phyloP scores from a whole-genome alignment of 352 stramenopile genomes.

The Poterioochromonas sp. region DNA sequence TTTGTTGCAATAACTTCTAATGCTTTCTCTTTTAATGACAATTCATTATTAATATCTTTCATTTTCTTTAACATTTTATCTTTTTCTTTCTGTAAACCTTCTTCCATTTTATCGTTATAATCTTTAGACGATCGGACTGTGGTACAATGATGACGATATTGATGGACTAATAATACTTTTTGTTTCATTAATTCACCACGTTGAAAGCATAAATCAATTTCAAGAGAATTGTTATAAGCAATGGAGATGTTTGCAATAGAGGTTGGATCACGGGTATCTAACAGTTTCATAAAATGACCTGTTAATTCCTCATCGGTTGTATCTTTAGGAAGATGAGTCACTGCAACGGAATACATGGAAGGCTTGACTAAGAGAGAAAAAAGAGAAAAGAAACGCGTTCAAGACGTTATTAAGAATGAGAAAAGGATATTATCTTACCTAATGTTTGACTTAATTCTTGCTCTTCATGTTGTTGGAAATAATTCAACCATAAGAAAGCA shows the following conservation, averaged over 20 bases:
- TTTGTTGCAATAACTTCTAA: background rate
- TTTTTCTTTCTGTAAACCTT: too few species aligned
- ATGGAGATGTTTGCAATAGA: background rate
- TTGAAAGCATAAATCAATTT: background rate
- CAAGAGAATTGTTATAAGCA: background rate
- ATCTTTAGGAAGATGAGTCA: background rate
- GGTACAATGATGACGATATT: background rate
- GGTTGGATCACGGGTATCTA: background rate
- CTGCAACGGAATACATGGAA: constrained; percentile 2
- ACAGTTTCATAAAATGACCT: background rate
- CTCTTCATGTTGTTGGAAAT: constrained; percentile 20
- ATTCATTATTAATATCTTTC: background rate
- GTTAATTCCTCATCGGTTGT: constrained; percentile 8
- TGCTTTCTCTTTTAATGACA: background rate
- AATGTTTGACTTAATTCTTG: too few species aligned
- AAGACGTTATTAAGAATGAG: too few species aligned
- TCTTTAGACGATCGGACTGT: background rate
- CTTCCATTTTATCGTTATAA: too few species aligned
- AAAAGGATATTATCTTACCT: too few species aligned
- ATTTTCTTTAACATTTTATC: background rate
- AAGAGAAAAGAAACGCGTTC: background rate
- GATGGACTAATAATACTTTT: background rate
- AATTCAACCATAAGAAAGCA: constrained; percentile 2
- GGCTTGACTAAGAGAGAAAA: background rate
- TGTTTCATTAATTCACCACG: background rate